Evolutionary conservation across 257 asterid genomes (phyloP).

Genomic region (Osmanthus fragrans): DNA sequence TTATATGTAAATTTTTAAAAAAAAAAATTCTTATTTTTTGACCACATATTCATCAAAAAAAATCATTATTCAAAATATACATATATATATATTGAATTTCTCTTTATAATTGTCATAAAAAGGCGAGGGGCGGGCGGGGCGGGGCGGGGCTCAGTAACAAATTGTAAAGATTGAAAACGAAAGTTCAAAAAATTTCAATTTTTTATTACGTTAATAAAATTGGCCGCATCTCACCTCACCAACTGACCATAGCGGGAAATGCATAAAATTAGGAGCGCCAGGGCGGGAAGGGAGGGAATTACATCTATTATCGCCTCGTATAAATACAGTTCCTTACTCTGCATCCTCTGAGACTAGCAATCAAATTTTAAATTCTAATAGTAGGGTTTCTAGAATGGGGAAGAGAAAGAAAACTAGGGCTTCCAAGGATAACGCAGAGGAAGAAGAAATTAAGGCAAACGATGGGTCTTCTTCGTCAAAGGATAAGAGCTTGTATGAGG

Average conservation of each 20-base stretch:
- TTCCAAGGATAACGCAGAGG: constrained; percentile 54
- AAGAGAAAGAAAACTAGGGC: constrained; percentile 65
- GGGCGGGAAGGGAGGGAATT: not conserved
- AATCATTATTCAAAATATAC: too few species aligned
- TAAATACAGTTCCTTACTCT: not conserved
- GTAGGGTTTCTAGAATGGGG: constrained; percentile 51
- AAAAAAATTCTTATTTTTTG: too few species aligned
- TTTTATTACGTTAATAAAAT: not conserved
- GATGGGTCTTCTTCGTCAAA: constrained; percentile 50
- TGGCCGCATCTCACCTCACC: not conserved
- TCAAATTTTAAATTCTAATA: not conserved
- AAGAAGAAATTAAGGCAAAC: constrained; percentile 39
- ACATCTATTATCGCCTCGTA: not conserved
- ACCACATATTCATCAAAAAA: too few species aligned
- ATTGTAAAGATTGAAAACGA: too few species aligned
- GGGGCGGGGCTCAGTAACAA: too few species aligned
- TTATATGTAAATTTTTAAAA: too few species aligned
- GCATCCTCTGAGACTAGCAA: not conserved
- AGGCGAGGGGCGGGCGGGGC: too few species aligned
- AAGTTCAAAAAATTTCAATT: too few species aligned
- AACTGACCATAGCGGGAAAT: not conserved
- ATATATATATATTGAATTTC: too few species aligned
- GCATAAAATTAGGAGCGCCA: not conserved
- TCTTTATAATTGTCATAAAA: too few species aligned
- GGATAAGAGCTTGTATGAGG: constrained; percentile 75